Percentiles rank a stretch among this genome's conserved stretches.
phyloP scores from a whole-genome alignment of 148 eudicot genomes.

The Nepenthes mirabilis region DNA sequence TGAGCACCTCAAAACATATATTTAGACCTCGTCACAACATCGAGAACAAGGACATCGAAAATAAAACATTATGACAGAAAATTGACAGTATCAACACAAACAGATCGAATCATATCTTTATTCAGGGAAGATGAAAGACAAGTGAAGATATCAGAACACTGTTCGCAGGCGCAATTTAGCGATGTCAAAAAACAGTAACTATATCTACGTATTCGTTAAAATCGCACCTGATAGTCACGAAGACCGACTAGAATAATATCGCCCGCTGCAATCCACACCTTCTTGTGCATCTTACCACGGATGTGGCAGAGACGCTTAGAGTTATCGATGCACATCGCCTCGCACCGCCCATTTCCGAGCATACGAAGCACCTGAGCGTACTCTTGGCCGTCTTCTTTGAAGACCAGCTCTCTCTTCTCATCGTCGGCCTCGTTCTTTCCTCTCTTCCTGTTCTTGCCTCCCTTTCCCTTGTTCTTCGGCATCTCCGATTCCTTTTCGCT shows the following conservation, averaged over 20 bases:
- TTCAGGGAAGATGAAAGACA: too few species aligned
- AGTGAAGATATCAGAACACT: too few species aligned
- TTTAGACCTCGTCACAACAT: too few species aligned
- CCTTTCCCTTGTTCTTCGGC: constrained; percentile 99
- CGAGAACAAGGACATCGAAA: too few species aligned
- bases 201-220: background rate
- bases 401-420: constrained; percentile 76
- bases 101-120: too few species aligned
- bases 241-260: constrained; percentile 81
- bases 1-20: too few species aligned
- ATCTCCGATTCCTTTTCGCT: constrained; percentile 12
- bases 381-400: constrained; percentile 89
- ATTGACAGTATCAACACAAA: too few species aligned
- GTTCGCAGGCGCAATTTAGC: too few species aligned
- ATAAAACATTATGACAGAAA: too few species aligned
- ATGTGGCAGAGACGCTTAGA: constrained; percentile 71
- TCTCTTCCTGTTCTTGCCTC: constrained; percentile 90
- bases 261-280: constrained; percentile 91
- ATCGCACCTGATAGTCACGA: constrained; percentile 65
- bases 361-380: constrained; percentile 72
- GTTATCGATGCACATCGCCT: constrained; percentile 72
- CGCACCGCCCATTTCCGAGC: constrained; percentile 80
- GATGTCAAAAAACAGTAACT: too few species aligned
- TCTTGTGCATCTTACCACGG: constrained; percentile 95
- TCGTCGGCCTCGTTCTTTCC: constrained; percentile 94